Conservation (phyloP, 2,329 filamentous ascomycete genomes). For the Leptographium procerum region DNA sequence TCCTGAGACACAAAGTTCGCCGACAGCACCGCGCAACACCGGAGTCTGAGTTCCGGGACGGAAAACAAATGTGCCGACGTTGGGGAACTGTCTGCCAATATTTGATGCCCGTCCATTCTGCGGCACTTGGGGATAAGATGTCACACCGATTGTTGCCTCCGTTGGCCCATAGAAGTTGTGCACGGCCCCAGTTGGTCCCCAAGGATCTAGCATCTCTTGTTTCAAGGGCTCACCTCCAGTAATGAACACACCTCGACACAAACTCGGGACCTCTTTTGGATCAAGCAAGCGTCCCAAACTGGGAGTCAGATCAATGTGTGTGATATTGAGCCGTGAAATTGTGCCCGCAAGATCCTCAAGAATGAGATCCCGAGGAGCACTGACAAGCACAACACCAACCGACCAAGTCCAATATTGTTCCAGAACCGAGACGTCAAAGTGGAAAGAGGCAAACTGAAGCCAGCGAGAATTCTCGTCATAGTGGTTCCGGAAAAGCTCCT, state of each 20-base stretch:
- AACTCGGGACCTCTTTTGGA: conserved; percentile 67
- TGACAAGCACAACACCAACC: conserved; percentile 73
- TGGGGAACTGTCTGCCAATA: conserved; percentile 77
- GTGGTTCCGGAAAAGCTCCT: conserved; percentile 61
- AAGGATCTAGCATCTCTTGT: conserved; percentile 77
- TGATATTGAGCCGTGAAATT: conserved; percentile 63
- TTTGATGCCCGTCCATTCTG: conserved; percentile 71
- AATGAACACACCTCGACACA: conserved; percentile 80
- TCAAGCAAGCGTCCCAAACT: conserved; percentile 70
- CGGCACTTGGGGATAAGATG: conserved; percentile 76
- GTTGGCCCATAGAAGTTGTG: conserved; percentile 92
- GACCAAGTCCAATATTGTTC: conserved; percentile 97
- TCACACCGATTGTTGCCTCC: conserved; percentile 85
- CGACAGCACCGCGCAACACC: conserved; percentile 66
- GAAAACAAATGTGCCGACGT: conserved; percentile 76
- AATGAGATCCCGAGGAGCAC: conserved; percentile 72
- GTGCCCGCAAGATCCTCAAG: conserved; percentile 69
- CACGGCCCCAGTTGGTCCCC: conserved; percentile 70
- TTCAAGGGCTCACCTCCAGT: conserved; percentile 83
- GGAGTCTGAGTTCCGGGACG: conserved; percentile 56
- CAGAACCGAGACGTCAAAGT: conserved; percentile 87
- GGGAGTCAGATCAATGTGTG: conserved; percentile 85
- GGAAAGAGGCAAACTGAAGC: conserved; percentile 88
- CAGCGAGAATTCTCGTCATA: conserved; percentile 67
- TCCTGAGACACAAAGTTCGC: conserved; percentile 81